Evolutionary conservation across 2,329 filamentous ascomycete genomes (phyloP).

Genomic region (Stagonosporopsis cucurbitacearum): DNA sequence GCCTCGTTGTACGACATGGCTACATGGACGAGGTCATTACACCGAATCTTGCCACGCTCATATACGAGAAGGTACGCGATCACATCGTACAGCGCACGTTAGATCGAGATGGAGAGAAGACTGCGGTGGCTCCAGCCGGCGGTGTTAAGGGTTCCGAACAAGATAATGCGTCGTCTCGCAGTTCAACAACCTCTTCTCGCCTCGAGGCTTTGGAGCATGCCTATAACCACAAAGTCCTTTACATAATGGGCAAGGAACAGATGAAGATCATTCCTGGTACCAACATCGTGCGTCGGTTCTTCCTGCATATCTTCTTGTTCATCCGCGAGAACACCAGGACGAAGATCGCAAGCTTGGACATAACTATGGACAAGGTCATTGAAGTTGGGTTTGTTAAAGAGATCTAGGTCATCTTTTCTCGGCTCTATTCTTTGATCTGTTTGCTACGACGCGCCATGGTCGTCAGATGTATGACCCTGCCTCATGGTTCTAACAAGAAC

Average conservation of each 20-base stretch:
- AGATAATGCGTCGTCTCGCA: conserved; percentile 17
- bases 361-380: conserved; percentile 66
- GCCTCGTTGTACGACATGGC: conserved; percentile 72
- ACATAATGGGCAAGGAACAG: conserved; percentile 62
- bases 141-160: not conserved
- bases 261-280: conserved; percentile 51
- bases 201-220: conserved; percentile 51
- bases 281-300: conserved; percentile 52
- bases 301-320: conserved; percentile 67
- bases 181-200: conserved; percentile 33
- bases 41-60: conserved; percentile 61
- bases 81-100: conserved; percentile 41
- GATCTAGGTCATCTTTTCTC: conserved; percentile 51
- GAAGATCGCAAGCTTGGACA: conserved; percentile 68
- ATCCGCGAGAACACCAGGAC: conserved; percentile 69
- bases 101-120: conserved; percentile 35
- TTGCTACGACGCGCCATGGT: not conserved
- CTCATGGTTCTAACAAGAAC: not conserved
- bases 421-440: not conserved
- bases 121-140: conserved; percentile 15
- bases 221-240: conserved; percentile 57
- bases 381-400: conserved; percentile 75
- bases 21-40: conserved; percentile 76
- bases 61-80: conserved; percentile 65
- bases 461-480: not conserved